Evolutionary conservation across 1,139 yeast genomes (phyloP), one percentile per base, ranked within the genome.

Genomic region (Groenewaldozyma sp.): DNA sequence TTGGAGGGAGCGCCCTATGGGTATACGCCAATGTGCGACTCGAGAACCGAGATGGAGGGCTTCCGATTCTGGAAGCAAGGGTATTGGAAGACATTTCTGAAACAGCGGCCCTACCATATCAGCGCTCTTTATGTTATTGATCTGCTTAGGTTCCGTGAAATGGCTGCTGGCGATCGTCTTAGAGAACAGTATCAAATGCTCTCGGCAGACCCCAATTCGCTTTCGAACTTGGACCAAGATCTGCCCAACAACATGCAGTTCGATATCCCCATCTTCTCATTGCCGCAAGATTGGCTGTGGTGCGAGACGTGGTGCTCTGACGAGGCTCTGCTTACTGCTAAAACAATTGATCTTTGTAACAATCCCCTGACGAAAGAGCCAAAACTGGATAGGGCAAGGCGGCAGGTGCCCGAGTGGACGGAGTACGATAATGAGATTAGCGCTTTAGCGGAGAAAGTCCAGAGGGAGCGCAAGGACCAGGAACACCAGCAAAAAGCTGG

Each of bases 221-320:
- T 91, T 43, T 71, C 86, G 13, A 86, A 84, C 52, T 68, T 88
- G 48, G 98, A 87, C 55, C 97, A 88, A 58, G 97, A 91, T 58
- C 70, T 91, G 48, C 88, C 95, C 10, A 91, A 91, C 58, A 84
- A 84, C 55, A 53, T 88, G 51, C 98, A 91, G 59, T 55, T 68
- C 26, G 61, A 62, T 31, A 59, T 86, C 17, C 82, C 80, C 34
- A 86, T 86, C 20, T 72, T 67, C 53, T 79, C 93, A 18, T 65
- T 84, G 33, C 83, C 87, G 1, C 82, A 80, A 51, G 86, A 82
- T 35, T 86, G 94, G 93, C 64, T 83, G 29, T 86, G 95, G 95
- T 84, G 94, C 60, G 95, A 84, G 54, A 83, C 95, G 0, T 86
- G 95, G 95, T 83, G 95, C 56, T 67, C 77, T n/a, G 82, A 76